Evolutionary conservation across 805 yeast species (phyloP), one percentile per base, ranked within the genome.

Genomic region (Tetrapisispora pingtungensis): DNA sequence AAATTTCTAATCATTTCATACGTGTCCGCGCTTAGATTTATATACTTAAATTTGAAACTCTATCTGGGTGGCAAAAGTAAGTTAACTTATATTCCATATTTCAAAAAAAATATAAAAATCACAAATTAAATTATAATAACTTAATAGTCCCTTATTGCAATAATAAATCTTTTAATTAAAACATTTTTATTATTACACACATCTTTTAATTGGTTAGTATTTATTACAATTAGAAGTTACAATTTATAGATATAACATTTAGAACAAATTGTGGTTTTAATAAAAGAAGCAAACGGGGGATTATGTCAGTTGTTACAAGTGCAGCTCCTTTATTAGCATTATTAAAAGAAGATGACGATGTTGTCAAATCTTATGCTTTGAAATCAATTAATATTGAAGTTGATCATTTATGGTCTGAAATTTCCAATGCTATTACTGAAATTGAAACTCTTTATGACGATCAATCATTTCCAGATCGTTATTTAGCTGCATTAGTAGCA

Each of bases 391-490:
- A 88, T 61, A 74, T 69, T 24, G 75, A 84, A 41, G 96, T 87
- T 42, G 95, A 88, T 67, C 89, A 86, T 64, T 73, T 87, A 47
- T 93, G 98, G 98, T 87, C 98, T 3, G 97, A 93, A 69, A 84
- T 93, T 46, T 95, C 98, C 46, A 93, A 93, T 67, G 80, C 76
- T 58, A 77, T 93, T 49, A 71, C 85, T 26, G 88, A 84, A 44
- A 84, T 93, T 57, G 98, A 93, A 68, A 95, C 87, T 51, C 70
- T 93, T 44, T 88, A 81, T 57, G 97, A 93, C 66, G 95, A 90
- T 62, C 73, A 75, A 47, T 64, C 73, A 20, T 93, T 90, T 65
- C 78, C 79, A 44, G 79, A 83, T 49, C 77, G 94, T 54, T 68
- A 77, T 39, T 73, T 90, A 58, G 97, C 97, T 8, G 97, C 98